Base-by-base conservation (phyloP, 176 grass and related monocot genomes). In the Aechmea fasciata region DNA sequence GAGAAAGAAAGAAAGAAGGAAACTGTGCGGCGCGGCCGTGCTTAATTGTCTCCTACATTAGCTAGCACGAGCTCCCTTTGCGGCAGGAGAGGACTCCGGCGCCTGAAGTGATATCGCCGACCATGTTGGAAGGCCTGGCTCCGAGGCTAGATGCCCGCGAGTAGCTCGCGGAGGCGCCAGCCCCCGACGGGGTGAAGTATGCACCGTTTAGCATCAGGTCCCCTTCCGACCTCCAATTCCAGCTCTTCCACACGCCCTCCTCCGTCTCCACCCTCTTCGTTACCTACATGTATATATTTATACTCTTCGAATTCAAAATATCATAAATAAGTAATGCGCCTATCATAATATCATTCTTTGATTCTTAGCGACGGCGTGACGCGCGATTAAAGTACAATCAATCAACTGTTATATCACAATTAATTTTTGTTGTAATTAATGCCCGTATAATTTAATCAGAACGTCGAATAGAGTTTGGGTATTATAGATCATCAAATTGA, bases 151-250 rank as follows among this genome's bases (percentile, higher is more conserved):
- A 61, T 18, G 55, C 55, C 15, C 55, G 20, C 0, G 55, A 61
- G 55, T 61, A 61, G 55, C 55, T 61, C 9, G 55, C 55, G 8
- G 55, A 61, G 20, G 55, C 55, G 17, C 55, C 55, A 10, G 55
- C 55, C 20, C 55, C 55, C 8, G 55, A 61, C 7, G 55, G 55
- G 55, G 55, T 61, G 55, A 61, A 61, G 55, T 61, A 61, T 15
- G 55, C 55, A 19, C 55, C 55, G 55, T 61, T 61, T 15, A 61
- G 55, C 15, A 61, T 15, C 3, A 61, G 55, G 15, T 61, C 55
- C 15, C 55, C 55, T 19, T 61, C 55, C 20, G 55, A 61, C 20
- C 55, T 61, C 55, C 55, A 61, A 19, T 61, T 61, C 55, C 55
- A 61, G 11, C 55, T 61, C 55, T 61, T 20, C 55, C 55, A 61